phyloP scores from a whole-genome alignment of 2,329 filamentous ascomycete species.

The Sclerotinia borealis region DNA sequence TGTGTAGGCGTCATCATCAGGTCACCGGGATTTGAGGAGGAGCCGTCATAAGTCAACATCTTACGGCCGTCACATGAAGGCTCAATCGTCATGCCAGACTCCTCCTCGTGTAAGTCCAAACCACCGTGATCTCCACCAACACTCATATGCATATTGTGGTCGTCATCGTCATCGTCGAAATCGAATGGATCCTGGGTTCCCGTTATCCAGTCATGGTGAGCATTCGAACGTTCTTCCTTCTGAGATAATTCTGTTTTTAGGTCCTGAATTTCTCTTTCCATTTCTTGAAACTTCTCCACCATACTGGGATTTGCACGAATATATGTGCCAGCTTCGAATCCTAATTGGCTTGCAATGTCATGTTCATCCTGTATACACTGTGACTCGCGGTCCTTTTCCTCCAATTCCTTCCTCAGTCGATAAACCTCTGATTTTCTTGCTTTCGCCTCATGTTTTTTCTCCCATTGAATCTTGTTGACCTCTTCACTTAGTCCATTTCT shows the following conservation, averaged over 20 bases:
- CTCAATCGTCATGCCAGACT: neutral
- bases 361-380: constrained; percentile 28
- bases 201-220: constrained; percentile 43
- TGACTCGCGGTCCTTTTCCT: constrained; percentile 27
- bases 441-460: constrained; percentile 39
- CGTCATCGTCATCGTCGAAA: constrained; percentile 26
- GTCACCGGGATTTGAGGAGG: constrained; percentile 15
- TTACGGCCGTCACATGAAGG: neutral
- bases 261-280: constrained; percentile 26
- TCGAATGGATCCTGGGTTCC: constrained; percentile 41
- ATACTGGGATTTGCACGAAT: constrained; percentile 14
- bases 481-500: constrained; percentile 53
- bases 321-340: constrained; percentile 22
- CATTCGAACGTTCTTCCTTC: constrained; percentile 20
- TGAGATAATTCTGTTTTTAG: constrained; percentile 26
- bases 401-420: constrained; percentile 43
- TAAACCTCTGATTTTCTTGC: constrained; percentile 43
- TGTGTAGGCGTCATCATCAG: constrained; percentile 27
- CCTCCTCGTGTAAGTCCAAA: neutral
- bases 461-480: constrained; percentile 46
- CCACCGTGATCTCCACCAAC: constrained; percentile 22
- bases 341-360: constrained; percentile 28
- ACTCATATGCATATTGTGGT: constrained; percentile 31
- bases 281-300: constrained; percentile 23
- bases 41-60: constrained; percentile 14